Evolutionary conservation across 148 eudicot species (phyloP).

Genomic region (Fagopyrum esculentum): DNA sequence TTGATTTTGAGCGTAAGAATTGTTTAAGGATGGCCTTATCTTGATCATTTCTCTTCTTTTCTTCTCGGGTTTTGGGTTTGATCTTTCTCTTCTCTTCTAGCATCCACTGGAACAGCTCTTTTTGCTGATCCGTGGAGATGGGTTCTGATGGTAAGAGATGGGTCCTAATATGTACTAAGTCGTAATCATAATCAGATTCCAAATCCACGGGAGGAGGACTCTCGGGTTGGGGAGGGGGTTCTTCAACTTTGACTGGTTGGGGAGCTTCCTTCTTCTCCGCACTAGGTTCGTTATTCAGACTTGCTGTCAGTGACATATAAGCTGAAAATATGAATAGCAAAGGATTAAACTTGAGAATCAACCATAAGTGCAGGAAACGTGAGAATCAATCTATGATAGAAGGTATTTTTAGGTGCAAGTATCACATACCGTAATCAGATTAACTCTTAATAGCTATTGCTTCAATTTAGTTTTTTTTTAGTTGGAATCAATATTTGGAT

Average conservation of each 20-base stretch:
- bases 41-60: conserved; percentile 72
- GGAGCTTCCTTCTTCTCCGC: not conserved
- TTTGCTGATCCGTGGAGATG: conserved; percentile 63
- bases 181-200: not conserved
- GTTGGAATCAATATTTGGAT: too few relatives aligned
- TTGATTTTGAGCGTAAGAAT: conserved; percentile 65
- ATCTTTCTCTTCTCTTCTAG: conserved; percentile 88
- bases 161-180: conserved; percentile 14
- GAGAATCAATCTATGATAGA: not conserved
- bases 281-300: not conserved
- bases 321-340: not conserved
- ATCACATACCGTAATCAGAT: not conserved
- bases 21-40: conserved; percentile 89
- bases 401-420: not conserved
- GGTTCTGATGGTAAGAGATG: conserved; percentile 37
- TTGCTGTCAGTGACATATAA: not conserved
- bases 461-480: too few relatives aligned
- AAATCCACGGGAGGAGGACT: conserved; percentile 11
- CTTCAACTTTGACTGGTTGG: not conserved
- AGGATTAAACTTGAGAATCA: not conserved
- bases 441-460: not conserved
- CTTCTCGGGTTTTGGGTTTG: conserved; percentile 64
- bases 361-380: not conserved
- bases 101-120: conserved; percentile 87
- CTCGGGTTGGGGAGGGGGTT: not conserved